Conservation (phyloP, 495 filamentous ascomycete species). For the Xylaria bambusicola region DNA sequence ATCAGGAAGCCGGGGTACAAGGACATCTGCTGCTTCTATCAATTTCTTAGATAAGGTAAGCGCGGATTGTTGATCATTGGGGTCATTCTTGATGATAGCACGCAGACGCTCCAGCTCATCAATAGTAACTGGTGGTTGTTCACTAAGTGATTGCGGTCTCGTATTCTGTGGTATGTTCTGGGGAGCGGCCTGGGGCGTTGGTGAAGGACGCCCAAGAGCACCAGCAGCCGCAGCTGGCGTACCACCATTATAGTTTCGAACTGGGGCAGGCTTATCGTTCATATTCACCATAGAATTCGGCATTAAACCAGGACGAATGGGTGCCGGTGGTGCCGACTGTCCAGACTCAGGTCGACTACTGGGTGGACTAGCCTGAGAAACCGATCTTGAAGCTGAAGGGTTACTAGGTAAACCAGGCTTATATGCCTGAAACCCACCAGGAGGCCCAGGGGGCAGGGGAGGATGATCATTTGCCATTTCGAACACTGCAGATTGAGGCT, state of each 20-base stretch:
- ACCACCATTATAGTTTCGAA: slow-evolving; percentile 67
- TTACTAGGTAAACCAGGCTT: slow-evolving; percentile 35
- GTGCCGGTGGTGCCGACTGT: slow-evolving; percentile 79
- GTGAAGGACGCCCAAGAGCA: slow-evolving; percentile 35
- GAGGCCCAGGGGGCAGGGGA: slow-evolving; percentile 48
- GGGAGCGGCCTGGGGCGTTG: slow-evolving; percentile 17
- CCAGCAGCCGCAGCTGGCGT: slow-evolving; percentile 31
- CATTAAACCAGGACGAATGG: slow-evolving; percentile 76
- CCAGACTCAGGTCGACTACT: slow-evolving; percentile 31
- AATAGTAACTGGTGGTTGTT: slow-evolving; percentile 65
- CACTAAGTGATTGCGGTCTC: slow-evolving; percentile 23
- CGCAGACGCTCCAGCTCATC: slow-evolving; percentile 77
- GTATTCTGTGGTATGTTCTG: slow-evolving; percentile 28
- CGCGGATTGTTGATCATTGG: slow-evolving; percentile 68
- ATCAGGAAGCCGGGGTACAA: slow-evolving; percentile 75
- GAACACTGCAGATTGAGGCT: slow-evolving; percentile 64
- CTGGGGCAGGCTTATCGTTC: slow-evolving; percentile 63
- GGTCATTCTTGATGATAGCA: slow-evolving; percentile 63
- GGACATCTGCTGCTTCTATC: slow-evolving; percentile 77
- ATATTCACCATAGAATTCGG: slow-evolving; percentile 54
- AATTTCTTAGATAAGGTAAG: slow-evolving; percentile 80
- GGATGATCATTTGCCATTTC: slow-evolving; percentile 68
- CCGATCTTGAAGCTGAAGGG: slow-evolving; percentile 27
- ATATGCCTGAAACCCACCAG: slow-evolving; percentile 43
- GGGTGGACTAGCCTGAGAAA: slow-evolving; percentile 29